Conservation (phyloP, 257 asterid species). For the Primulina eburnea region DNA sequence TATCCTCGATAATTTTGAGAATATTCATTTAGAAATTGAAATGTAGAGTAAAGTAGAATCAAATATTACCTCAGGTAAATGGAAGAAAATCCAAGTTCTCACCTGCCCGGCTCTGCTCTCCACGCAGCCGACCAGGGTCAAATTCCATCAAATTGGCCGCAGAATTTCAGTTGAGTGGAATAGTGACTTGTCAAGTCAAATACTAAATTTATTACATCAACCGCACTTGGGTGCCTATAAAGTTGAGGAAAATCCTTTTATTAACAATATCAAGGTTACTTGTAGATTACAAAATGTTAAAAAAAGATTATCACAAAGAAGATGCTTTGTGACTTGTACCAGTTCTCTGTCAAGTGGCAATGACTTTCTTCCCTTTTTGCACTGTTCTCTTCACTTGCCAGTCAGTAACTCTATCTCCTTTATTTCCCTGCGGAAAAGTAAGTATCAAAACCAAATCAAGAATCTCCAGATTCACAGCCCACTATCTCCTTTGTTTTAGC, state of each 20-base stretch:
- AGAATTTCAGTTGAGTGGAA: not conserved
- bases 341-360: slow-evolving; percentile 25
- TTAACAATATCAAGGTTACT: slow-evolving; percentile 42
- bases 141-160: not conserved
- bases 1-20: too few species aligned
- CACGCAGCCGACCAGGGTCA: not conserved
- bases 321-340: not conserved
- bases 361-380: slow-evolving; percentile 30
- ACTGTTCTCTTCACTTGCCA: slow-evolving; percentile 40
- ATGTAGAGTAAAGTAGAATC: too few species aligned
- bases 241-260: not conserved
- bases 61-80: too few species aligned
- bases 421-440: slow-evolving; percentile 25
- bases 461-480: slow-evolving; percentile 37
- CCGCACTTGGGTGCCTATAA: too few species aligned
- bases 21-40: too few species aligned
- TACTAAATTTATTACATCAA: not conserved
- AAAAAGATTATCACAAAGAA: slow-evolving; percentile 9
- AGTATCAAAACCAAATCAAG: slow-evolving; percentile 29
- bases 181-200: not conserved
- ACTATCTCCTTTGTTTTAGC: slow-evolving; percentile 21
- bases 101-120: too few species aligned
- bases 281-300: slow-evolving; percentile 27
- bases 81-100: too few species aligned
- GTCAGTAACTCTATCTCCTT: slow-evolving; percentile 37